Conservation (phyloP, 257 asterid species). For the Ajuga chamaepitys region DNA sequence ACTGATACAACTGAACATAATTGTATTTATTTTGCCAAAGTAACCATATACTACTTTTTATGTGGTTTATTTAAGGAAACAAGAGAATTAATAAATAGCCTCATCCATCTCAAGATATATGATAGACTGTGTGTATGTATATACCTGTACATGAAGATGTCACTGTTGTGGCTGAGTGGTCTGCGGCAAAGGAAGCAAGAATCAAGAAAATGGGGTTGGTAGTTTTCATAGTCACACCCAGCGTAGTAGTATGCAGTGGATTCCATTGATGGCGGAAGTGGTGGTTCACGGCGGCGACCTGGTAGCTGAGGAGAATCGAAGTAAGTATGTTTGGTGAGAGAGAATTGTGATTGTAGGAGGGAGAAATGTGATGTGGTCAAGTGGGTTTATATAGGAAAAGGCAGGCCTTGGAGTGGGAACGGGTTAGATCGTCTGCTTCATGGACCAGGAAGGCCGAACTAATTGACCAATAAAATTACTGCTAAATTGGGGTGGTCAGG, state of each 20-base stretch:
- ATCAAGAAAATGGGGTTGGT: slow-evolving; percentile 80
- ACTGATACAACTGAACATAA: too few relatives aligned
- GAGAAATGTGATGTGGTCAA: background rate
- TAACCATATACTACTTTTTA: too few relatives aligned
- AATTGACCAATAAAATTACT: background rate
- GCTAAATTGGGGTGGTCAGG: background rate
- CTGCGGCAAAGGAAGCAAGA: slow-evolving; percentile 67
- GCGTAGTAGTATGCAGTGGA: slow-evolving; percentile 32
- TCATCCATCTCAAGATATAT: too few relatives aligned
- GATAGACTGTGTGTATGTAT: too few relatives aligned
- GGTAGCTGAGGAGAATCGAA: background rate
- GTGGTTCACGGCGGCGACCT: background rate
- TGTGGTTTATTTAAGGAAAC: too few relatives aligned
- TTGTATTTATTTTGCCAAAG: too few relatives aligned
- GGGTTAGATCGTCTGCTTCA: background rate
- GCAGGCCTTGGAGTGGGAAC: background rate
- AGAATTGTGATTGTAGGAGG: slow-evolving; percentile 18
- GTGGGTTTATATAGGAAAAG: slow-evolving; percentile 25
- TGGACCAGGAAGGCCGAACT: slow-evolving; percentile 7
- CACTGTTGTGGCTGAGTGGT: slow-evolving; percentile 52
- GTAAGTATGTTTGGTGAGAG: background rate
- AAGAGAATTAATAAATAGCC: too few relatives aligned
- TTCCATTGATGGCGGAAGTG: slow-evolving; percentile 26
- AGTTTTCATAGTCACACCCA: slow-evolving; percentile 39
- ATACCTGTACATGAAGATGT: slow-evolving; percentile 99